Evolutionary conservation across 75 land plant genomes (phyloP).

Genomic region (Sequoiadendron giganteum): DNA sequence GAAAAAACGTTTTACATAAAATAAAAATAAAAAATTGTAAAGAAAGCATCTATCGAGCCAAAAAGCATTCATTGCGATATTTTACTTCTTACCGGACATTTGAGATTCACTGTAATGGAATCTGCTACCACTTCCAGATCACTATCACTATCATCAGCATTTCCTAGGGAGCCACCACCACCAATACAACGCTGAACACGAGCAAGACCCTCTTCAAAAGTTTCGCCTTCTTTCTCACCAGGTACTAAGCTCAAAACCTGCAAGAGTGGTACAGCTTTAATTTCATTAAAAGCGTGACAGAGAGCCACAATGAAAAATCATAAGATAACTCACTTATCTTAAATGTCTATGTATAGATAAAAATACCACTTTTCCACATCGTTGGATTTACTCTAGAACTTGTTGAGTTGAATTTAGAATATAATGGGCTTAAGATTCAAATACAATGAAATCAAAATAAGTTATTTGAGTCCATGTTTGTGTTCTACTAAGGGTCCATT

Average conservation of each 20-base stretch:
- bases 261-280: neutral
- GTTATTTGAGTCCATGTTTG: neutral
- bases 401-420: neutral
- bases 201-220: constrained; percentile 89
- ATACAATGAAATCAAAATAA: neutral
- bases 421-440: neutral
- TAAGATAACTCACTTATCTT: neutral
- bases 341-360: neutral
- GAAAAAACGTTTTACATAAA: neutral
- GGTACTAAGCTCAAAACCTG: constrained; percentile 83
- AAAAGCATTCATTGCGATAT: neutral
- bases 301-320: neutral
- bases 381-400: neutral
- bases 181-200: constrained; percentile 83
- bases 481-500: neutral
- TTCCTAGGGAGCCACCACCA: constrained; percentile 54
- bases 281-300: neutral
- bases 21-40: neutral
- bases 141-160: constrained; percentile 85
- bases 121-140: constrained; percentile 97
- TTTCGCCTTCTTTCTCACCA: constrained; percentile 72
- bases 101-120: constrained; percentile 74
- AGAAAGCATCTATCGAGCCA: neutral
- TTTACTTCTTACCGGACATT: constrained; percentile 84
- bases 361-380: neutral